Evolutionary conservation across 106 monocot genomes (phyloP), one percentile per base, ranked within the genome.

Genomic region (Alisma plantagoaquatica): DNA sequence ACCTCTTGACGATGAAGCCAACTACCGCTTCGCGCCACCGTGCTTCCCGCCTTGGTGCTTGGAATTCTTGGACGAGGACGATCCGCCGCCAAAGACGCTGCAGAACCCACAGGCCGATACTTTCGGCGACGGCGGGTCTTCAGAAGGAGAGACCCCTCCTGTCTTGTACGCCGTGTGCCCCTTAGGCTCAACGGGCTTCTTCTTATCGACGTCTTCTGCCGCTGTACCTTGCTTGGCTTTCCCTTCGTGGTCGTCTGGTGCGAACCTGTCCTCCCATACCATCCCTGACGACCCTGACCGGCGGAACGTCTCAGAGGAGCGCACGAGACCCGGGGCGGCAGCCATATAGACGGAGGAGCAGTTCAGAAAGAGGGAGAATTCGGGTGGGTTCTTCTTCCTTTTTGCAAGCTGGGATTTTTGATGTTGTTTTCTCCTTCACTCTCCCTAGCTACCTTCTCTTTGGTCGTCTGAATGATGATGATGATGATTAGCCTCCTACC

Each of bases 251-350:
- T 57, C 57, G 21, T 57, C 57, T 22, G 41, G 15, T 0, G 28
- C 3, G 60, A 82, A 69, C 31, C 72, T 52, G 46, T 88, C 87
- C 26, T 88, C 82, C 87, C 87, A 88, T n/a, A 88, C 87, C 25
- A 82, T 48, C 15, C 87, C 87, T 22, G 87, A 88, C 10, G 87
- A 88, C 20, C 87, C 87, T 27, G 87, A 88, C 47, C 87, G 71
- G 35, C 87, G 65, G 70, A 88, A 88, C 4, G 87, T 82, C 46
- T 74, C 77, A 2, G 43, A 53, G 2, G 87, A 88, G 60, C 87
- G 82, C 75, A 82, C 82, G 28, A 84, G 56, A 9, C 72, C 14
- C 30, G 55, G 55, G 15, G 55, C 31, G 4, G 5, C 43, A 31
- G 55, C 55, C 33, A 35, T 35, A n/a, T n/a, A n/a, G n/a, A n/a